Evolutionary conservation across 2,329 filamentous ascomycete species (phyloP).

Genomic region (Ophiosphaerella korrae): DNA sequence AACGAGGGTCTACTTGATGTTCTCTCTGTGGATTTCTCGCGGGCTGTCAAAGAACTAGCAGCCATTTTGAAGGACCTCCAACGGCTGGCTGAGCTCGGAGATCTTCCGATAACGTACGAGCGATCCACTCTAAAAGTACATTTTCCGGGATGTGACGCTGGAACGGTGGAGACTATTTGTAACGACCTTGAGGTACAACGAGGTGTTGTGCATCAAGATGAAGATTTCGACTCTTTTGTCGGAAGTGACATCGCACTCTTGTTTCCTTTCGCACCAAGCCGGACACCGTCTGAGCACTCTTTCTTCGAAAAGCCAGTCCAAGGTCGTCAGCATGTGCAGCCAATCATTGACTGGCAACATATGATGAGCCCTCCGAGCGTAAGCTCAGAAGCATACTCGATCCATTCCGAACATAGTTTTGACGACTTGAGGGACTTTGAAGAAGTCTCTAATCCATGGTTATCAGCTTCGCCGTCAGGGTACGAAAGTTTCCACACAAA

Average conservation of each 20-base stretch:
- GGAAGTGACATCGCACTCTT: slow-evolving; percentile 76
- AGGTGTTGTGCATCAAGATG: slow-evolving; percentile 79
- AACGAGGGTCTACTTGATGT: slow-evolving; percentile 83
- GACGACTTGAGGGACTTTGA: slow-evolving; percentile 50
- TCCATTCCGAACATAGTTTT: slow-evolving; percentile 43
- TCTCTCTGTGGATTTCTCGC: slow-evolving; percentile 85
- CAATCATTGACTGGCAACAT: slow-evolving; percentile 60
- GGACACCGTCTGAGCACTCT: slow-evolving; percentile 53
- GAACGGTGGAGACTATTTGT: slow-evolving; percentile 81
- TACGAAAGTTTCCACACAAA: slow-evolving; percentile 65
- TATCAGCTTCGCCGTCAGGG: slow-evolving; percentile 54
- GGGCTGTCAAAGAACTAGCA: slow-evolving; percentile 81
- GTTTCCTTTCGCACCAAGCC: slow-evolving; percentile 82
- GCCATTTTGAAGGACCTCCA: slow-evolving; percentile 81
- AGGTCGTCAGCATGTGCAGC: slow-evolving; percentile 39
- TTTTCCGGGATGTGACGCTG: slow-evolving; percentile 87
- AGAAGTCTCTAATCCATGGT: slow-evolving; percentile 59
- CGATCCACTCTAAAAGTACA: slow-evolving; percentile 74
- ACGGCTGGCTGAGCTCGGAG: slow-evolving; percentile 75
- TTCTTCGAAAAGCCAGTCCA: slow-evolving; percentile 52
- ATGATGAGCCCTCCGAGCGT: slow-evolving; percentile 58
- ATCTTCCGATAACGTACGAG: slow-evolving; percentile 79
- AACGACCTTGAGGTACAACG: slow-evolving; percentile 84
- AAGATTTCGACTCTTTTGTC: slow-evolving; percentile 69
- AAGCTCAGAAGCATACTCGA: slow-evolving; percentile 45